phyloP scores from a whole-genome alignment of 2,329 filamentous ascomycete species.

The Fusarium sp. region DNA sequence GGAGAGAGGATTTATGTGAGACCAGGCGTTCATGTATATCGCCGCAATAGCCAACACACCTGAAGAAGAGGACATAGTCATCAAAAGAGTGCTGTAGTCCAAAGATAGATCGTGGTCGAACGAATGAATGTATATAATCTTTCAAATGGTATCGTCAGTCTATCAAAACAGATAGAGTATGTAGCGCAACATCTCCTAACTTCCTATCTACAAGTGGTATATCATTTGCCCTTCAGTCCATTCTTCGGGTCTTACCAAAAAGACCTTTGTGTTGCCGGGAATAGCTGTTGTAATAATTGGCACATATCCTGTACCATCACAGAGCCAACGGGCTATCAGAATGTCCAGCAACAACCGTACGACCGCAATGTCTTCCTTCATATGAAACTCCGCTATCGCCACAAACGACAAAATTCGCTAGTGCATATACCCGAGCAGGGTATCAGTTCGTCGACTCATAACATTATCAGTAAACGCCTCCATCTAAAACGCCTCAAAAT shows the following conservation, averaged over 20 bases:
- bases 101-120: not conserved
- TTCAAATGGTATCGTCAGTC: not conserved
- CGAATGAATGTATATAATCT: not conserved
- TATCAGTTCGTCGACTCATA: conserved; percentile 45
- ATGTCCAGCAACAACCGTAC: conserved; percentile 13
- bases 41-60: not conserved
- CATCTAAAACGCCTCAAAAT: conserved; percentile 45
- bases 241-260: conserved; percentile 25
- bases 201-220: conserved; percentile 22
- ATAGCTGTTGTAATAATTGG: conserved; percentile 12
- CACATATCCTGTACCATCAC: conserved; percentile 8
- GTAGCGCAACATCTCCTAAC: not conserved
- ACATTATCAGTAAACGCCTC: conserved; percentile 34
- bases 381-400: conserved; percentile 26
- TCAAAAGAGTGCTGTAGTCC: not conserved
- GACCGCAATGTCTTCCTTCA: conserved; percentile 2
- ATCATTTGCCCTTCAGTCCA: conserved; percentile 5
- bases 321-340: conserved; percentile 3
- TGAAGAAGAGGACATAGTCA: not conserved
- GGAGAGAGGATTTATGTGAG: not conserved
- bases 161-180: not conserved
- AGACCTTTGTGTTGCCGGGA: conserved; percentile 8
- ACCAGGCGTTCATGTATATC: not conserved
- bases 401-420: conserved; percentile 32
- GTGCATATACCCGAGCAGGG: conserved; percentile 39